phyloP scores from a whole-genome alignment of 495 filamentous ascomycete genomes.

The Podospora pseudopauciseta region DNA sequence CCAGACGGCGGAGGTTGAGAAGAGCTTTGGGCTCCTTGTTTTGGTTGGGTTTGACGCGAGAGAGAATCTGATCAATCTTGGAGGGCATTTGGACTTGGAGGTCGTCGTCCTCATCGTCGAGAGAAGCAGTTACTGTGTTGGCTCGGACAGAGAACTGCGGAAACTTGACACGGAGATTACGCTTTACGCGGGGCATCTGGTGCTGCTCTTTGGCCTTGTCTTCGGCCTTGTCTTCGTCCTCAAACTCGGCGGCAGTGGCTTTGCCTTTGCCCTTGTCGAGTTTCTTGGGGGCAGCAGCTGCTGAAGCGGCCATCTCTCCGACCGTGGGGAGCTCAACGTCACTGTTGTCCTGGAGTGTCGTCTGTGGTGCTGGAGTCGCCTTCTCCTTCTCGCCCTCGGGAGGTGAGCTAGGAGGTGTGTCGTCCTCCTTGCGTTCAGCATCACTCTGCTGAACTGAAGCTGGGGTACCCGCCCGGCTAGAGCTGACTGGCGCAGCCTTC shows the following conservation, averaged over 20 bases:
- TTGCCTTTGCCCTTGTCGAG: conserved; percentile 57
- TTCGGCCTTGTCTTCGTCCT: conserved; percentile 18
- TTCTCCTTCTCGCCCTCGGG: conserved; percentile 27
- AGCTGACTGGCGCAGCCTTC: conserved; percentile 27
- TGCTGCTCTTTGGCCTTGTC: conserved; percentile 9
- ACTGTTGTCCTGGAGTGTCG: conserved; percentile 21
- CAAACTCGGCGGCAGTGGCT: conserved; percentile 32
- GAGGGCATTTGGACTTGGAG: conserved; percentile 36
- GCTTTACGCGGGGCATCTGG: conserved; percentile 27
- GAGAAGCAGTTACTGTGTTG: conserved; percentile 29
- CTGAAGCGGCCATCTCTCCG: conserved; percentile 26
- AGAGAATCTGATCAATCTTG: conserved; percentile 59
- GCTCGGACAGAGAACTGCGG: conserved; percentile 25
- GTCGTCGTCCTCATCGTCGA: conserved; percentile 40
- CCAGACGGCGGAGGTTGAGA: conserved; percentile 64
- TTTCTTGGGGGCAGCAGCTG: conserved; percentile 23
- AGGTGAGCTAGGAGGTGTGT: conserved; percentile 54
- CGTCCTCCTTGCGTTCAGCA: conserved; percentile 41
- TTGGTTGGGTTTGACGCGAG: conserved; percentile 58
- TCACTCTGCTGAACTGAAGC: conserved; percentile 40
- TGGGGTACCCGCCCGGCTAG: conserved; percentile 40
- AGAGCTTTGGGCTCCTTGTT: conserved; percentile 61
- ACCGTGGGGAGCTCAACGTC: conserved; percentile 33
- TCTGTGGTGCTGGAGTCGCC: background rate
- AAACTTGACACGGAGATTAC: conserved; percentile 43